Conservation (phyloP, 1,284 basidiomycete species). For the Agaricales sp. region DNA sequence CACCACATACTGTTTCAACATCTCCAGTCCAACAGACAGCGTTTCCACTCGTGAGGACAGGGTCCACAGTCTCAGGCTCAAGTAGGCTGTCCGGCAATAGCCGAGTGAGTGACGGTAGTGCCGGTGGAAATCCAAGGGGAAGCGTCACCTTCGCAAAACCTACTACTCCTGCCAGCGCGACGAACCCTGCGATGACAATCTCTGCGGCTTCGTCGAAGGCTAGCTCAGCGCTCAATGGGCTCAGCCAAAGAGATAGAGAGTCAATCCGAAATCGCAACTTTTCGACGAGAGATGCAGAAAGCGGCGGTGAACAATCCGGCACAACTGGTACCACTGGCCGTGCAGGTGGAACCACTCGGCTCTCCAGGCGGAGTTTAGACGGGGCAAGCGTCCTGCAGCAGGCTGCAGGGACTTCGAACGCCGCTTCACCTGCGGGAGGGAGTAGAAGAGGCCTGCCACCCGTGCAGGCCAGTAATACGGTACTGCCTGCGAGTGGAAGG, state of each 20-base stretch:
- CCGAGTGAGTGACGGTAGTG: too few relatives aligned
- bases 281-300: too few relatives aligned
- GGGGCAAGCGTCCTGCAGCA: not conserved
- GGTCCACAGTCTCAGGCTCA: constrained; percentile 25
- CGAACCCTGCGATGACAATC: not conserved
- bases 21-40: constrained; percentile 25
- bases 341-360: too few relatives aligned
- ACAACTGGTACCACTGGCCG: too few relatives aligned
- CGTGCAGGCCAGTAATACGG: constrained; percentile 19
- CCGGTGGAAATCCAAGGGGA: too few relatives aligned
- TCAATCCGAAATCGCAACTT: too few relatives aligned
- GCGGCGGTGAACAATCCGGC: too few relatives aligned
- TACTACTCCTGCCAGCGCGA: too few relatives aligned
- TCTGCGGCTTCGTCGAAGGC: not conserved
- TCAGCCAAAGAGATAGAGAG: not conserved
- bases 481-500: constrained; percentile 16
- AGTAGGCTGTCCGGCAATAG: too few relatives aligned
- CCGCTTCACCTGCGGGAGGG: constrained; percentile 14
- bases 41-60: constrained; percentile 31
- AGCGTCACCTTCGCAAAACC: not conserved
- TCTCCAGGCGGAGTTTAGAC: not conserved
- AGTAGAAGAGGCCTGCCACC: constrained; percentile 28
- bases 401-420: constrained; percentile 9
- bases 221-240: not conserved
- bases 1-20: constrained; percentile 48